A percentile compares a stretch with the other conserved stretches of the same genome.
Conservation (phyloP, 768 basidiomycete genomes). For the Dendrothele bispora region DNA sequence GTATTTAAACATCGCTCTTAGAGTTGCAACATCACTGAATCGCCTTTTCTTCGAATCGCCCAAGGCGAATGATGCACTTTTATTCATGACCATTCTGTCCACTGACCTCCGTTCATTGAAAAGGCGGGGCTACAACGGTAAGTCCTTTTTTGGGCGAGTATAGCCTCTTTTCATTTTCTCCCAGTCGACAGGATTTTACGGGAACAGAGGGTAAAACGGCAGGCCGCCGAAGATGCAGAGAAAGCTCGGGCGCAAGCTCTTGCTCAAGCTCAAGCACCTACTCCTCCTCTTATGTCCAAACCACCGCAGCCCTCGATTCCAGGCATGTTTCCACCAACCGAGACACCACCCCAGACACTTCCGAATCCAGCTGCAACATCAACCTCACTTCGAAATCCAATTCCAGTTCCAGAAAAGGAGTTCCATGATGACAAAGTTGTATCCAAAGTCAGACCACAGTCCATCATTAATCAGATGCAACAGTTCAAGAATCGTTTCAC, state of each 20-base stretch:
- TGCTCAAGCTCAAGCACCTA: conserved; percentile 2
- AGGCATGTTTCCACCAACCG: conserved; percentile 5
- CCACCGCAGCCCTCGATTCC: conserved; percentile 13
- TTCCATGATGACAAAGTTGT: too few species aligned
- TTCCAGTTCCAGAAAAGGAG: not conserved
- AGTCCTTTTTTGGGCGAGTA: conserved; percentile 7
- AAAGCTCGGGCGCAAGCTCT: conserved; percentile 31
- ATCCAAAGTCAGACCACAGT: too few species aligned
- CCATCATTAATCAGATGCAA: too few species aligned
- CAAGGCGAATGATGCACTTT: conserved; percentile 81
- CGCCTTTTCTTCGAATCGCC: conserved; percentile 74
- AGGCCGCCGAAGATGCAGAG: conserved; percentile 44
- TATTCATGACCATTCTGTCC: conserved; percentile 92
- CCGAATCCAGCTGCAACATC: not conserved
- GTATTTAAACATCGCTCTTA: conserved; percentile 26
- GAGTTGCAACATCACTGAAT: conserved; percentile 84
- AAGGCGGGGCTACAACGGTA: conserved; percentile 85
- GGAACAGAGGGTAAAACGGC: conserved; percentile 53
- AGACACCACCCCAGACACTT: not conserved
- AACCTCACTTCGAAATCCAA: not conserved
- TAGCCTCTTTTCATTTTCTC: conserved; percentile 4
- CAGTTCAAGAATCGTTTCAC: too few species aligned
- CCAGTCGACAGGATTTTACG: conserved; percentile 86
- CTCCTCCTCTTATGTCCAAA: conserved; percentile 21
- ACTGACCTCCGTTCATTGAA: conserved; percentile 83